A percentile compares a stretch with the other conserved stretches of the same genome.
These are phyloP conservation scores for Trichosporon asahii DNA, from an alignment of 1,284 basidiomycete genomes.

Conservation along the genomic window DNA sequence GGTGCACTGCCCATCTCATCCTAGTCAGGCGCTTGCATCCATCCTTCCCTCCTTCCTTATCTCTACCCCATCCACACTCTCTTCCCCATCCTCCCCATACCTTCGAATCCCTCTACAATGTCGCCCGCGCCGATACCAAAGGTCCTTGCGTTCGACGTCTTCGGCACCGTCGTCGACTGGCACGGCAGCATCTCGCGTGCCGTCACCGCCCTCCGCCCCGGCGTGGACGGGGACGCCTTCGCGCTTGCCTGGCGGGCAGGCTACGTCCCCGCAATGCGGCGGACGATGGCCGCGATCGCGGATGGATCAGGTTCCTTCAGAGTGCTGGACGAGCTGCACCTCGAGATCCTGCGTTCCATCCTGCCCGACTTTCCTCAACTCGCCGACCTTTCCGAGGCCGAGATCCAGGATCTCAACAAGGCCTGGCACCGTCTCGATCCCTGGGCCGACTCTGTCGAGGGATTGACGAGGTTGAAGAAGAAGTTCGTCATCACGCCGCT, in stretches of 20 bases:
- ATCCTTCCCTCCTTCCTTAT: neutral
- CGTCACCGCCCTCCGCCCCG: neutral
- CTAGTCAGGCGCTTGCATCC: too few relatives aligned
- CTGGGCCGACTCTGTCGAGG: conserved; percentile 17
- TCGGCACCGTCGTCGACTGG: conserved; percentile 25
- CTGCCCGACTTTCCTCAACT: conserved; percentile 8
- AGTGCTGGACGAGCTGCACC: conserved; percentile 19
- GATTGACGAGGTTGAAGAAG: conserved; percentile 7
- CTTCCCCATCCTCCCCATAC: neutral
- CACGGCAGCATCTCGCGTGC: conserved; percentile 17
- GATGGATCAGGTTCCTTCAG: conserved; percentile 10
- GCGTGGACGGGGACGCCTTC: conserved; percentile 15
- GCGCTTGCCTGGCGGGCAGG: conserved; percentile 18
- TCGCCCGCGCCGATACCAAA: neutral
- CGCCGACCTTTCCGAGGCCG: neutral
- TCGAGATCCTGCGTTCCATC: conserved; percentile 15
- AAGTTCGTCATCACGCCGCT: conserved; percentile 18
- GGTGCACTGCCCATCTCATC: neutral
- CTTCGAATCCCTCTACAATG: neutral
- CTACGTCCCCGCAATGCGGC: conserved; percentile 15
- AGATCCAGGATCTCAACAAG: conserved; percentile 13
- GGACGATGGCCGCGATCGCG: conserved; percentile 12
- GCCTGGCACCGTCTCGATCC: conserved; percentile 20
- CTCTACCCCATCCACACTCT: neutral
- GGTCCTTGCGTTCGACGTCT: conserved; percentile 22